Evolutionary conservation across 1,284 basidiomycete genomes (phyloP), one percentile per base, ranked within the genome.

Genomic region (Vanrija sp.): DNA sequence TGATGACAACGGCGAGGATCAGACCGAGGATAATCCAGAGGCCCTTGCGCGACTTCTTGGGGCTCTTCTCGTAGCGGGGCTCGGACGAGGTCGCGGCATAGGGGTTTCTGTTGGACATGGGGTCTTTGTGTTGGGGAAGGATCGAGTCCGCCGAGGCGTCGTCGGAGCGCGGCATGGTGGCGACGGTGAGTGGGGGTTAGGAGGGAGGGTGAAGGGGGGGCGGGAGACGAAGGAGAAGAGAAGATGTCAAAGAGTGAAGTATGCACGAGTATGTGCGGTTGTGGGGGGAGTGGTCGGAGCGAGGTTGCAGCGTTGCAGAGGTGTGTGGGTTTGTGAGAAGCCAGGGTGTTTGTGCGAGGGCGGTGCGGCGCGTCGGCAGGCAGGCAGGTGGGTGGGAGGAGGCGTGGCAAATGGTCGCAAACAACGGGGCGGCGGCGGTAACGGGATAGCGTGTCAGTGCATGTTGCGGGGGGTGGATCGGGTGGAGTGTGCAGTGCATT

Each of bases 1-100:
- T 84, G 63, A 89, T 79, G 53, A 84, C 65, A 59, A 89, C 73
- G 45, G 81, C 69, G 51, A 87, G 48, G 41, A 77, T 47, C 23
- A 65, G 47, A 56, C 66, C 73, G 51, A 75, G 45, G 38, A 56
- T 44, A 41, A 63, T 70, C 68, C 71, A 74, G 24, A 72, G 64
- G 63, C 72, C 72, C 65, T 71, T 73, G 41, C 67, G 67, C 54
- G 68, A 71, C 62, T 71, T 71, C 56, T 71, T 69, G 31, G 62
- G 60, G n/a, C n/a, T n/a, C 47, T 54, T 49, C 23, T 55, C 47
- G 43, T 57, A 59, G 8, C 54, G 25, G 22, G 49, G 45, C 36
- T 50, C 35, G 9, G 67, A 65, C 3, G 54, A 51, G 39, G 54
- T 57, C 3, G 64, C 47, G 12, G 73, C 71, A 53, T 72, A 66